These are phyloP conservation scores for Kregervanrija pseudodelftensis DNA, from an alignment of 805 yeast species.

Conservation along the genomic window DNA sequence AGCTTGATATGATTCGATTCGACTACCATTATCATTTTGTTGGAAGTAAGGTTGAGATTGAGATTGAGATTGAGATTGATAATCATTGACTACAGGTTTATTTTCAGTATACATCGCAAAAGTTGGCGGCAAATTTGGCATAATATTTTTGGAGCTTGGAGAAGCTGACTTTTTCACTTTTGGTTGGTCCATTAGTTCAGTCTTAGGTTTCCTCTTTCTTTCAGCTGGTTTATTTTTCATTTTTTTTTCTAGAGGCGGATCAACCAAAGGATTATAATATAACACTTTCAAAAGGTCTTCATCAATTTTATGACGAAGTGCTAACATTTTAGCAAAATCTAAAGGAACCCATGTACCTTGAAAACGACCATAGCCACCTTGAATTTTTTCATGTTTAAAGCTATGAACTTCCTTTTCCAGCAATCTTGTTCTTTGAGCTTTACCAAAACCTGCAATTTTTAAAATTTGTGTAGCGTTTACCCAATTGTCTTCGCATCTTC, in stretches of 20 bases:
- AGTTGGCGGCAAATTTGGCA: neutral
- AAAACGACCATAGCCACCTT: slow-evolving; percentile 79
- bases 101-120: neutral
- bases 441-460: slow-evolving; percentile 71
- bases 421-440: slow-evolving; percentile 71
- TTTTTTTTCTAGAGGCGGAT: slow-evolving; percentile 35
- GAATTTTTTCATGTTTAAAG: slow-evolving; percentile 64
- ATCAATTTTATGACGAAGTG: slow-evolving; percentile 42
- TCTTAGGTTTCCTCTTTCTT: slow-evolving; percentile 25
- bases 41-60: slow-evolving; percentile 7
- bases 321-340: slow-evolving; percentile 52
- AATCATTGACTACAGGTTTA: neutral
- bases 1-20: slow-evolving; percentile 6
- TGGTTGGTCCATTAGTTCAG: slow-evolving; percentile 13
- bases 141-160: neutral
- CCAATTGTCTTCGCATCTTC: slow-evolving; percentile 89
- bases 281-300: slow-evolving; percentile 48
- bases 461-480: slow-evolving; percentile 81
- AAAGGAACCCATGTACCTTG: slow-evolving; percentile 87
- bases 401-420: slow-evolving; percentile 68
- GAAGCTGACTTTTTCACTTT: neutral
- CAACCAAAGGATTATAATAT: slow-evolving; percentile 43
- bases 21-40: neutral
- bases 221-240: slow-evolving; percentile 1
- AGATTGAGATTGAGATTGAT: neutral